Conservation (phyloP, 768 basidiomycete species). For the Podaxis sp. region DNA sequence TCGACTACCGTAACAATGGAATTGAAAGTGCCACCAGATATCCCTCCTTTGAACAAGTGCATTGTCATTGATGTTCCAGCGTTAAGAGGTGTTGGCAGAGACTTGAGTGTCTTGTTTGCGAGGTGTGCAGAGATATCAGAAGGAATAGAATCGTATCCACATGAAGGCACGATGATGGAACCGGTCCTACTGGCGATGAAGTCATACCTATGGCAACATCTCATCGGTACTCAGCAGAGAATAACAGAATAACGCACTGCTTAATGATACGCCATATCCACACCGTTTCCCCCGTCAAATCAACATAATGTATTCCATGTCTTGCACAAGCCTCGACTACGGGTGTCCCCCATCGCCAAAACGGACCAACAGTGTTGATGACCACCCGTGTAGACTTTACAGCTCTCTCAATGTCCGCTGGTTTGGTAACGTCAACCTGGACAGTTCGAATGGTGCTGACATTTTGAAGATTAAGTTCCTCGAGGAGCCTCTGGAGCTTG, state of each 20-base stretch:
- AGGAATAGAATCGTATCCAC: slow-evolving; percentile 76
- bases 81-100: slow-evolving; percentile 21
- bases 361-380: slow-evolving; percentile 77
- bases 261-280: slow-evolving; percentile 66
- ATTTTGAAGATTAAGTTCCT: slow-evolving; percentile 39
- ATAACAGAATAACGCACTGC: slow-evolving; percentile 20
- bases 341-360: slow-evolving; percentile 63
- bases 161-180: slow-evolving; percentile 74
- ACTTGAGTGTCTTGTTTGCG: slow-evolving; percentile 65
- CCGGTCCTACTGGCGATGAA: slow-evolving; percentile 64
- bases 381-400: slow-evolving; percentile 62
- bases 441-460: slow-evolving; percentile 35
- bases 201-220: slow-evolving; percentile 48
- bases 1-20: slow-evolving; percentile 34
- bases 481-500: slow-evolving; percentile 52
- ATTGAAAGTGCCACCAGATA: slow-evolving; percentile 66
- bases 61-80: slow-evolving; percentile 58
- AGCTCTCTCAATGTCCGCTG: slow-evolving; percentile 46
- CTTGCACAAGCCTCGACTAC: slow-evolving; percentile 72
- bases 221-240: slow-evolving; percentile 1
- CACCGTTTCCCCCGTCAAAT: slow-evolving; percentile 69
- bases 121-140: slow-evolving; percentile 68
- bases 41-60: slow-evolving; percentile 38
- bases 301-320: slow-evolving; percentile 79
- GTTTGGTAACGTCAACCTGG: slow-evolving; percentile 56